Evolutionary conservation across 2,329 filamentous ascomycete species (phyloP).

Genomic region (Verticillium longisporum): DNA sequence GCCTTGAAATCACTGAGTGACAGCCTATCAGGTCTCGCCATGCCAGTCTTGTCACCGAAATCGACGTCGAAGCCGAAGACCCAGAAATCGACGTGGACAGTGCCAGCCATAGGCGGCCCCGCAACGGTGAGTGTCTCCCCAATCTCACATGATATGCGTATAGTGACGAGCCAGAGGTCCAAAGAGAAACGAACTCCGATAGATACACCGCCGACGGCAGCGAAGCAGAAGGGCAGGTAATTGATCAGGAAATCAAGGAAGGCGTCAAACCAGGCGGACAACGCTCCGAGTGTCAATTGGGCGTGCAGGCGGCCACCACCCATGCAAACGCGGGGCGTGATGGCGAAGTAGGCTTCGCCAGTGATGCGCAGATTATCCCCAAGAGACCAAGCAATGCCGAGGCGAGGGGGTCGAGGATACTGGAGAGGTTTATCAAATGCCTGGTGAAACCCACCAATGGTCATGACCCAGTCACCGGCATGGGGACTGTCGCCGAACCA

Average conservation of each 20-base stretch:
- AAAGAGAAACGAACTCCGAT: conserved; percentile 14
- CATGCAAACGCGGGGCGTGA: conserved; percentile 29
- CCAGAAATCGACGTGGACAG: conserved; percentile 18
- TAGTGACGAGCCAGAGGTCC: conserved; percentile 10
- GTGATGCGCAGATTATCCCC: conserved; percentile 16
- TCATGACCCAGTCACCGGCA: conserved; percentile 29
- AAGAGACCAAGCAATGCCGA: conserved; percentile 21
- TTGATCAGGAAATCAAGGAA: conserved; percentile 20
- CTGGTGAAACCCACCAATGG: conserved; percentile 29
- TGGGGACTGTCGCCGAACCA: conserved; percentile 6
- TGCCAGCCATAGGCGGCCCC: conserved; percentile 13
- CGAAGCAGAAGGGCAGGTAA: conserved; percentile 23
- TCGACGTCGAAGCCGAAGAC: conserved; percentile 17
- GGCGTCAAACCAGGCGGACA: conserved; percentile 32
- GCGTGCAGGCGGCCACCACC: conserved; percentile 19
- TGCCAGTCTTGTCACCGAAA: neutral
- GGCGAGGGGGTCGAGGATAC: conserved; percentile 23
- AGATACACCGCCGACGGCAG: conserved; percentile 13
- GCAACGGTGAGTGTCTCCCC: conserved; percentile 4
- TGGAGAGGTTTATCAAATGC: conserved; percentile 16
- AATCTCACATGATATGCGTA: conserved; percentile 12
- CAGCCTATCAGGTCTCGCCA: no score
- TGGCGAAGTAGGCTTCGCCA: conserved; percentile 29
- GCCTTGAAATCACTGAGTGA: no score
- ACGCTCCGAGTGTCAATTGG: conserved; percentile 15